These are phyloP conservation scores for Fusarium sp. DNA, from an alignment of 2,329 filamentous ascomycete genomes.

Conservation along the genomic window DNA sequence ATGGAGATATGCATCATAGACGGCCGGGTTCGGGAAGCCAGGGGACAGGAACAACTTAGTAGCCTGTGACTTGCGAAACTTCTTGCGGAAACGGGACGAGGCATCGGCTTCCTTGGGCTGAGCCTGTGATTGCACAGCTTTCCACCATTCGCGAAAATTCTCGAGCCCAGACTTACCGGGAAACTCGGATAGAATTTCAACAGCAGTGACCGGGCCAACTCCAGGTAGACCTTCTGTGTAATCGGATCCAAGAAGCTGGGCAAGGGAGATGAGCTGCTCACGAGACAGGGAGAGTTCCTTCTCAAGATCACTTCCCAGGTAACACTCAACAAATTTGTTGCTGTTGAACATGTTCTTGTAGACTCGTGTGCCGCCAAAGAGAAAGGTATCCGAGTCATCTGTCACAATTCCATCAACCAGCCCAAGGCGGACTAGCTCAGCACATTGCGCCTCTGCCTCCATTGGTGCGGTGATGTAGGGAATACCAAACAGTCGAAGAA, in stretches of 20 bases:
- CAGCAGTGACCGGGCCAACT: slow-evolving; percentile 92
- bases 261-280: slow-evolving; percentile 89
- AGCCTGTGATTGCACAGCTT: slow-evolving; percentile 78
- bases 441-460: slow-evolving; percentile 99
- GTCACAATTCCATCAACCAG: slow-evolving; percentile 98
- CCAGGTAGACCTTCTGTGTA: slow-evolving; percentile 94
- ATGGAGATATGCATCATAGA: slow-evolving; percentile 86
- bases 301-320: slow-evolving; percentile 86
- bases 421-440: slow-evolving; percentile 87
- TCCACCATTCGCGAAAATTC: slow-evolving; percentile 92
- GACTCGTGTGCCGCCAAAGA: slow-evolving; percentile 95
- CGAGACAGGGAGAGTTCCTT: slow-evolving; percentile 90
- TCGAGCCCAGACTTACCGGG: slow-evolving; percentile 72
- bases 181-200: slow-evolving; percentile 96
- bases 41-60: slow-evolving; percentile 90
- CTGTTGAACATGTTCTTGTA: slow-evolving; percentile 99
- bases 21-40: slow-evolving; percentile 83
- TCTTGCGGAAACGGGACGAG: slow-evolving; percentile 80
- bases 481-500: slow-evolving; percentile 91
- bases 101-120: slow-evolving; percentile 76
- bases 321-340: slow-evolving; percentile 98
- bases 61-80: slow-evolving; percentile 85
- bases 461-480: slow-evolving; percentile 98
- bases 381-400: slow-evolving; percentile 95
- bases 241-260: slow-evolving; percentile 92